Conservation (phyloP, 306 rosid genomes). For the Sicyos baderoa region DNA sequence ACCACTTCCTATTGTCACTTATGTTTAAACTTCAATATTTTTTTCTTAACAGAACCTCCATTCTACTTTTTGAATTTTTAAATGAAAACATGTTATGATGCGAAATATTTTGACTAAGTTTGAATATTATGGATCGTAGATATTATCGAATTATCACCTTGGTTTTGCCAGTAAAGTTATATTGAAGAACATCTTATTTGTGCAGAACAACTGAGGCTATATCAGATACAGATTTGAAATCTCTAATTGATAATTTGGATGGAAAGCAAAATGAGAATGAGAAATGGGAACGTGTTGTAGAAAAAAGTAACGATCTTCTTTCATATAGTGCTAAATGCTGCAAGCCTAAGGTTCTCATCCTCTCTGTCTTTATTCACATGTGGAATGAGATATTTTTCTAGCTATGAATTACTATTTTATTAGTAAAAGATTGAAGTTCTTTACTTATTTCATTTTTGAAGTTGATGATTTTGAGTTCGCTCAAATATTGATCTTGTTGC, state of each 20-base stretch:
- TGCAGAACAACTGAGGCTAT: constrained; percentile 56
- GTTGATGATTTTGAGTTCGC: neutral
- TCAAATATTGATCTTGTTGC: constrained; percentile 28
- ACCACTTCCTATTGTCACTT: neutral
- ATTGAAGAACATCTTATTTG: constrained; percentile 24
- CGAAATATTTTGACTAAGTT: neutral
- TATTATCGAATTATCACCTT: neutral
- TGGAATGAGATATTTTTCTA: neutral
- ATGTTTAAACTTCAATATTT: neutral
- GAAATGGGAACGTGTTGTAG: constrained; percentile 69
- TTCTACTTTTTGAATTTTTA: neutral
- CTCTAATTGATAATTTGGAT: constrained; percentile 51
- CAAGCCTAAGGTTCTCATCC: constrained; percentile 67
- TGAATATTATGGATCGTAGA: neutral
- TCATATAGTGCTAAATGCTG: constrained; percentile 68
- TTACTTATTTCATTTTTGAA: neutral
- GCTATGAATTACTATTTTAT: constrained; percentile 12
- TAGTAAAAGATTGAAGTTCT: neutral
- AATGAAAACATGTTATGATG: constrained; percentile 1
- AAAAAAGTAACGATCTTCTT: constrained; percentile 48
- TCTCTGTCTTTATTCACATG: constrained; percentile 3
- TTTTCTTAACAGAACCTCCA: neutral
- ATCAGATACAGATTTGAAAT: constrained; percentile 61
- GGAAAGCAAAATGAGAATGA: constrained; percentile 37
- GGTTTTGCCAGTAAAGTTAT: constrained; percentile 17